A percentile compares a stretch with the other conserved stretches of the same genome.
These are phyloP conservation scores for Tagetes erecta DNA, from an alignment of 129 eudicot genomes.

Conservation along the genomic window DNA sequence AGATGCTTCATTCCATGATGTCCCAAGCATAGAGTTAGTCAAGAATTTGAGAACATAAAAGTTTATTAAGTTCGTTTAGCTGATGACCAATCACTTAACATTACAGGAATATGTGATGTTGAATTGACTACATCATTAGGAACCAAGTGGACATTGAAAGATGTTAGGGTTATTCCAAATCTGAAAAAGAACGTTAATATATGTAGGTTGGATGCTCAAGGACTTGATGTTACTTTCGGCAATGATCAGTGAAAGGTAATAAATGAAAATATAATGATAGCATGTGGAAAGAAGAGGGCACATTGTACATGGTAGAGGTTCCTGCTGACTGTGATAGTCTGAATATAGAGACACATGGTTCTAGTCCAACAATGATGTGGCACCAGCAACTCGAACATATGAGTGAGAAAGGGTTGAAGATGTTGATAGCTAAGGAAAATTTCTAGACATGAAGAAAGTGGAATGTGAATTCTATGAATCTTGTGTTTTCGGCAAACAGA, in stretches of 20 bases:
- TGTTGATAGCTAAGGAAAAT: neutral
- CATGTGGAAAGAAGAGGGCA: neutral
- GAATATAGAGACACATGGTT: neutral
- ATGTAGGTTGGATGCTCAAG: neutral
- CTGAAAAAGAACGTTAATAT: too few relatives aligned
- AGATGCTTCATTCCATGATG: too few relatives aligned
- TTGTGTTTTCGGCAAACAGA: neutral
- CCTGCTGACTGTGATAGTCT: neutral
- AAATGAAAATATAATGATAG: neutral
- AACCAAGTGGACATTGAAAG: too few relatives aligned
- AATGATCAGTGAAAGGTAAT: too few relatives aligned
- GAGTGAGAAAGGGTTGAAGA: neutral
- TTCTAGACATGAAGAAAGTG: neutral
- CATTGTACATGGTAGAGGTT: neutral
- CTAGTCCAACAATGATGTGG: neutral
- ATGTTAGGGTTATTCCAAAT: too few relatives aligned
- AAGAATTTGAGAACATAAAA: too few relatives aligned
- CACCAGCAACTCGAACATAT: neutral
- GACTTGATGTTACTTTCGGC: neutral
- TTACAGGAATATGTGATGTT: too few relatives aligned
- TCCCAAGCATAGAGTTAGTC: too few relatives aligned
- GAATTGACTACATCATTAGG: too few relatives aligned
- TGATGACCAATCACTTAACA: too few relatives aligned
- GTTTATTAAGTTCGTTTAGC: too few relatives aligned
- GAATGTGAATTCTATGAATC: neutral